phyloP scores from a whole-genome alignment of 192 early-diverging fungal genomes.

The Coemansia sp. region DNA sequence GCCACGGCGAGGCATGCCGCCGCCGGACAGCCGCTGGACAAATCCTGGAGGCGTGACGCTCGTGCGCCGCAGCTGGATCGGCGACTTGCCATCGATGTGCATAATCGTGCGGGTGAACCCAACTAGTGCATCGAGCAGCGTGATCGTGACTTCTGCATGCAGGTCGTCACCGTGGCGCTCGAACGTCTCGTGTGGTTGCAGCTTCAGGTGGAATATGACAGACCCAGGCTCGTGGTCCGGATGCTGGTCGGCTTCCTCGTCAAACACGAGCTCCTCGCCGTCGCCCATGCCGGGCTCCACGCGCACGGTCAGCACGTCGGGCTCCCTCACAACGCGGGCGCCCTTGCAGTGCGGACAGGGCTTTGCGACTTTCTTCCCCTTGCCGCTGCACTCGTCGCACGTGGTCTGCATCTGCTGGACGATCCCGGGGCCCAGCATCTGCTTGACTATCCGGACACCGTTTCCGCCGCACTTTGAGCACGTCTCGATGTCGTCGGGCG shows the following conservation, averaged over 20 bases:
- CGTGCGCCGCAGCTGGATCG: conserved; percentile 56
- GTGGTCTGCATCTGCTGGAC: conserved; percentile 91
- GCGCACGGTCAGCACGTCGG: conserved; percentile 72
- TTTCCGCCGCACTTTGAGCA: conserved; percentile 78
- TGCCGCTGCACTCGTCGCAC: conserved; percentile 89
- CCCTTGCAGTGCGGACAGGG: conserved; percentile 85
- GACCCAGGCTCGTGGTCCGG: conserved; percentile 90
- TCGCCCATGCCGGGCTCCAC: conserved; percentile 85
- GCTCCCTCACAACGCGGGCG: conserved; percentile 79
- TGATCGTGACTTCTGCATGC: conserved; percentile 73
- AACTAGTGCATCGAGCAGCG: conserved; percentile 72
- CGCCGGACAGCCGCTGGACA: conserved; percentile 72
- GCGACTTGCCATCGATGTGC: conserved; percentile 75
- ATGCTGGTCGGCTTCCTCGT: conserved; percentile 85
- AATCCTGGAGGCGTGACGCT: conserved; percentile 67
- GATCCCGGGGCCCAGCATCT: conserved; percentile 89
- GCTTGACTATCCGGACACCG: conserved; percentile 77
- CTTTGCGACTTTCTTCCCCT: conserved; percentile 79
- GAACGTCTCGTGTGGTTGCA: conserved; percentile 71
- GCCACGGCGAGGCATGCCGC: conserved; percentile 81
- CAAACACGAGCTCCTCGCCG: conserved; percentile 71
- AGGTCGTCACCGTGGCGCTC: conserved; percentile 73
- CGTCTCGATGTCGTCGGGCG: conserved; percentile 76
- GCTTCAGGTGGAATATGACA: conserved; percentile 73
- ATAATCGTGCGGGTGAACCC: conserved; percentile 75